phyloP scores from a whole-genome alignment of 495 filamentous ascomycete species.

The Talaromyces ruber region DNA sequence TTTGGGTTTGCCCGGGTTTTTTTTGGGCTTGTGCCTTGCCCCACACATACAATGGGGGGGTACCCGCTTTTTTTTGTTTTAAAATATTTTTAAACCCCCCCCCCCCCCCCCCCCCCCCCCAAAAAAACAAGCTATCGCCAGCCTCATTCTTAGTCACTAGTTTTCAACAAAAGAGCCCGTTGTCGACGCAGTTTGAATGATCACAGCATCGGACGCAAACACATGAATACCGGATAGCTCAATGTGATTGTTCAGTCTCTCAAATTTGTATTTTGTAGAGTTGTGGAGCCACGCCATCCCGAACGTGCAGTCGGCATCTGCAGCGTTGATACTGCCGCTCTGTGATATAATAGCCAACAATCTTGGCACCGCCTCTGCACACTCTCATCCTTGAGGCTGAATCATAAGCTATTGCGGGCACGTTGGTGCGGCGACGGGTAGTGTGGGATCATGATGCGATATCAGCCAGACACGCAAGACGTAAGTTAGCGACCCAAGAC shows the following conservation, averaged over 20 bases:
- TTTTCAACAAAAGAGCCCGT: not conserved
- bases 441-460: not conserved
- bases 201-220: not conserved
- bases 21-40: too few species aligned
- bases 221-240: not conserved
- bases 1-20: too few species aligned
- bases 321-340: not conserved
- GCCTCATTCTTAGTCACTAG: not conserved
- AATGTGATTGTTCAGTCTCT: not conserved
- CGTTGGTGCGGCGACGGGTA: not conserved
- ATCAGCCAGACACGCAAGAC: not conserved
- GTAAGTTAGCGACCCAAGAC: not conserved
- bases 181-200: not conserved
- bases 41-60: too few species aligned
- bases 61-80: too few species aligned
- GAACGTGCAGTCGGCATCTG: not conserved
- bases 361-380: not conserved
- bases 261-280: not conserved
- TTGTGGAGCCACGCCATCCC: not conserved
- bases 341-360: not conserved
- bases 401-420: not conserved
- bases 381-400: not conserved
- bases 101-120: too few species aligned
- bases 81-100: too few species aligned
- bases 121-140: not conserved